These are phyloP conservation scores for Raffaelea deltoideospora DNA, from an alignment of 2,329 filamentous ascomycete species.

Conservation along the genomic window DNA sequence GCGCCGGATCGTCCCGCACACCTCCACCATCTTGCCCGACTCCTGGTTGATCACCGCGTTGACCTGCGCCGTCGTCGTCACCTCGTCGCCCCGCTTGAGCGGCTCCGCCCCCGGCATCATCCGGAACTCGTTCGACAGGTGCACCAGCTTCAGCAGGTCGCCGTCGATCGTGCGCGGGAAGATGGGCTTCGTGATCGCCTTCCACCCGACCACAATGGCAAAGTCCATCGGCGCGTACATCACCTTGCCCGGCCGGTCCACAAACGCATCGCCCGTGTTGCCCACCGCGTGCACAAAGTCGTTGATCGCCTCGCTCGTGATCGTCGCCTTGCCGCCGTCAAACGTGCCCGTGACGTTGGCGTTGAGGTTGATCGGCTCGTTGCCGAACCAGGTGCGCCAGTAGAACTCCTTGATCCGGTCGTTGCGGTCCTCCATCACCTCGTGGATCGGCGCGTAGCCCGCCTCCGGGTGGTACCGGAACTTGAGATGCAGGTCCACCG, in stretches of 20 bases:
- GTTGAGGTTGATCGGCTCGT: conserved; percentile 71
- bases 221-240: conserved; percentile 98
- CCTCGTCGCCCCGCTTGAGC: conserved; percentile 84
- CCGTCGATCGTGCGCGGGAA: conserved; percentile 95
- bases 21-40: conserved; percentile 98
- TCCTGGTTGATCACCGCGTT: conserved; percentile 98
- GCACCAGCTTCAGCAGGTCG: conserved; percentile 87
- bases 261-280: conserved; percentile 93
- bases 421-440: conserved; percentile 92
- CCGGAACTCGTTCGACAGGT: conserved; percentile 93
- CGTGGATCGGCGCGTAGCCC: conserved; percentile 91
- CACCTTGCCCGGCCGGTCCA: conserved; percentile 85
- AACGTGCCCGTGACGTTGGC: conserved; percentile 75
- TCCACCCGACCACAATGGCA: conserved; percentile 95
- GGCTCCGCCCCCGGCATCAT: conserved; percentile 95
- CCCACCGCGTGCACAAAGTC: conserved; percentile 99
- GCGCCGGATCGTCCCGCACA: conserved; percentile 89
- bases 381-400: conserved; percentile 93
- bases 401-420: conserved; percentile 99
- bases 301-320: conserved; percentile 86
- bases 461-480: conserved; percentile 93
- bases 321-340: conserved; percentile 72
- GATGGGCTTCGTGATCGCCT: conserved; percentile 98
- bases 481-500: conserved; percentile 69
- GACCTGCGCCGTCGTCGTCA: conserved; percentile 87